Percentiles rank a stretch among this genome's conserved stretches.
Evolutionary conservation across 805 yeast species (phyloP).

Genomic region (Scheffersomyces lignosus): DNA sequence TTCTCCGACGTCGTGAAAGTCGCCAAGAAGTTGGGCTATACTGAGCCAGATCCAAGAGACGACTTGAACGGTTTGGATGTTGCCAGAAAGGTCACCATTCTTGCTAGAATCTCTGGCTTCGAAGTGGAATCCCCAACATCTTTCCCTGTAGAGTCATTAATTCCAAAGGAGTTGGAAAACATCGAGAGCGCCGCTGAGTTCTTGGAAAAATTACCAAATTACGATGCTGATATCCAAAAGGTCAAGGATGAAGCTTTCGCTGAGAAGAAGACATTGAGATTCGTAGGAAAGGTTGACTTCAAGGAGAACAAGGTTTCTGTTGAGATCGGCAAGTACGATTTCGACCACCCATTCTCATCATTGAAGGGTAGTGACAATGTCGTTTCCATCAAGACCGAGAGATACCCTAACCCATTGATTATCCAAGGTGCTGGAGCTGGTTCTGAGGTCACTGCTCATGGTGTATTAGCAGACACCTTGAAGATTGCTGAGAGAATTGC

Average conservation of each 20-base stretch:
- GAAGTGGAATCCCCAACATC: slow-evolving; percentile 83
- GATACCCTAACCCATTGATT: slow-evolving; percentile 90
- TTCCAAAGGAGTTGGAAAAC: slow-evolving; percentile 81
- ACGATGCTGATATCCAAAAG: slow-evolving; percentile 74
- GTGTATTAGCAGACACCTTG: slow-evolving; percentile 91
- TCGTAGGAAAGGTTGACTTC: slow-evolving; percentile 88
- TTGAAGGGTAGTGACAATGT: slow-evolving; percentile 96
- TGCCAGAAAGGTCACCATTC: slow-evolving; percentile 95
- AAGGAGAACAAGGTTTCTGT: slow-evolving; percentile 70
- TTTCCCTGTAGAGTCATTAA: slow-evolving; percentile 91
- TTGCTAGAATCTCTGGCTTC: slow-evolving; percentile 90
- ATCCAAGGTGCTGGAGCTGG: slow-evolving; percentile 98
- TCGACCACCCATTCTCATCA: slow-evolving; percentile 93
- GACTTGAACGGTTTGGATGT: slow-evolving; percentile 97
- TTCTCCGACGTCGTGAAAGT: slow-evolving; percentile 87
- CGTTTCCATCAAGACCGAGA: slow-evolving; percentile 83
- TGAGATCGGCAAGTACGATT: slow-evolving; percentile 83
- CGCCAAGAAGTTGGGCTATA: slow-evolving; percentile 91
- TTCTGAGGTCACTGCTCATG: slow-evolving; percentile 72
- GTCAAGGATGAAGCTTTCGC: slow-evolving; percentile 79
- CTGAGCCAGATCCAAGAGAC: slow-evolving; percentile 99
- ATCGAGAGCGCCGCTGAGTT: slow-evolving; percentile 75
- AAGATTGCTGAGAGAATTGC: slow-evolving; percentile 88
- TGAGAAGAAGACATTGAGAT: slow-evolving; percentile 86
- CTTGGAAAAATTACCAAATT: slow-evolving; percentile 75